Base-by-base conservation (phyloP, 2,329 filamentous ascomycete species). In the Alternaria incomplexa region DNA sequence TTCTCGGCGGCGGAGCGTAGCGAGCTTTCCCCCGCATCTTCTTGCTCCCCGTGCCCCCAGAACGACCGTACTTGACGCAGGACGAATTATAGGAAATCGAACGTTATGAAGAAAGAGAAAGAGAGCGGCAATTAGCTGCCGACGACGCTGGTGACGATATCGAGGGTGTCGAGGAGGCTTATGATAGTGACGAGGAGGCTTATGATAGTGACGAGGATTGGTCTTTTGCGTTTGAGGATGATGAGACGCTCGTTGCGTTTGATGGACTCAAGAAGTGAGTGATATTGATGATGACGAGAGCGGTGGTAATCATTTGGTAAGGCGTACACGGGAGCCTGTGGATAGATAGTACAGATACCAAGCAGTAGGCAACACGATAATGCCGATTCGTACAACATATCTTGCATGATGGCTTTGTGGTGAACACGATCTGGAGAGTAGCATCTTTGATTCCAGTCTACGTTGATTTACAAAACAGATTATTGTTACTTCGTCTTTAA, bases 1-100 rank as follows among this genome's bases (percentile, higher is more conserved):
- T 96, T 59, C 72, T 85, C 17, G 69, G 67, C 44, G 73, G 72
- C 11, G 73, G 69, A 53, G 65, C 73, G 50, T 76, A 74, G 69
- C 60, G 53, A 64, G 67, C 36, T 59, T 46, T 56, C 47, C 58
- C 25, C 30, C 56, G 30, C 30, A 54, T 56, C 28, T 26, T 30
- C 28, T 43, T 60, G n/a, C 15, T 51, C 17, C 22, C 48, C 5
- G 17, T 61, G 30, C 58, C 51, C 36, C 50, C 22, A 8, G 50
- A 7, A 9, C 17, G 28, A 22, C 40, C 15, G 3, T 52, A 3
- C 23, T 53, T 62, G 28, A 45, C 36, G 12, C 23, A 28, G 11
- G 53, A 44, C 26, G 61, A 65, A 45, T 22, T 55, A 12, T 25
- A 32, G 8, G 46, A 55, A 22, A 55, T 60, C 10, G 57, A 30